A percentile compares a stretch with the other conserved stretches of the same genome.
Evolutionary conservation across 2,329 filamentous ascomycete species (phyloP).

Genomic region (Beauveria scarabaeidicola): DNA sequence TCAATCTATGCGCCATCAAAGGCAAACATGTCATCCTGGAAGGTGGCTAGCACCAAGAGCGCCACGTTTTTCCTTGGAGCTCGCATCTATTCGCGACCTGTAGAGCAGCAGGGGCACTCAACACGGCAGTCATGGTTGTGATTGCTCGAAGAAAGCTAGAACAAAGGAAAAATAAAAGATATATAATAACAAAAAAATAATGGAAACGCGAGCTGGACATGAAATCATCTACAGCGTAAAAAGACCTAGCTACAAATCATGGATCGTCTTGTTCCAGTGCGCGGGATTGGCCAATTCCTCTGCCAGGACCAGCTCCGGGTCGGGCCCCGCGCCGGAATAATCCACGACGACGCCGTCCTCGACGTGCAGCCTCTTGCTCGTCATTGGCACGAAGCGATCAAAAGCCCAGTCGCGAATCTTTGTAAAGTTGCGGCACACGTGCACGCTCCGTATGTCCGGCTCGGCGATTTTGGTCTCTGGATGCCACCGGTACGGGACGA

Average conservation of each 20-base stretch:
- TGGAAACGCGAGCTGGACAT: too few species aligned
- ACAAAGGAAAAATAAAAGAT: background rate
- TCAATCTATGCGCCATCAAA: background rate
- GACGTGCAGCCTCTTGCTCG: conserved; percentile 2
- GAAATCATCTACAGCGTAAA: too few species aligned
- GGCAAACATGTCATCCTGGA: background rate
- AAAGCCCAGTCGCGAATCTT: conserved; percentile 9
- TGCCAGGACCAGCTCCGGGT: background rate
- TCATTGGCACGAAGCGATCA: background rate
- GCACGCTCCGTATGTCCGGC: background rate
- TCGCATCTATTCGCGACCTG: too few species aligned
- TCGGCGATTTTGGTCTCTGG: background rate
- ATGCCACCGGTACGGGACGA: conserved; percentile 5
- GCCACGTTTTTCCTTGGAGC: background rate
- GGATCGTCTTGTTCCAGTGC: background rate
- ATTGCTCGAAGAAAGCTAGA: background rate
- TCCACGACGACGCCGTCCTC: conserved; percentile 7
- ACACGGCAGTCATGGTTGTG: background rate
- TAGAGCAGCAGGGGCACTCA: background rate
- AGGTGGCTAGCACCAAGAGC: background rate
- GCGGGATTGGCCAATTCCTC: background rate
- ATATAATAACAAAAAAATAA: background rate
- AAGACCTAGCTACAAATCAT: conserved; percentile 3
- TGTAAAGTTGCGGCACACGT: conserved; percentile 11
- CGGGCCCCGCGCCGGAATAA: background rate